Percentiles rank a stretch among this genome's conserved stretches.
Conservation (phyloP, 2,329 filamentous ascomycete genomes). For the Gliomastix tumulicola region DNA sequence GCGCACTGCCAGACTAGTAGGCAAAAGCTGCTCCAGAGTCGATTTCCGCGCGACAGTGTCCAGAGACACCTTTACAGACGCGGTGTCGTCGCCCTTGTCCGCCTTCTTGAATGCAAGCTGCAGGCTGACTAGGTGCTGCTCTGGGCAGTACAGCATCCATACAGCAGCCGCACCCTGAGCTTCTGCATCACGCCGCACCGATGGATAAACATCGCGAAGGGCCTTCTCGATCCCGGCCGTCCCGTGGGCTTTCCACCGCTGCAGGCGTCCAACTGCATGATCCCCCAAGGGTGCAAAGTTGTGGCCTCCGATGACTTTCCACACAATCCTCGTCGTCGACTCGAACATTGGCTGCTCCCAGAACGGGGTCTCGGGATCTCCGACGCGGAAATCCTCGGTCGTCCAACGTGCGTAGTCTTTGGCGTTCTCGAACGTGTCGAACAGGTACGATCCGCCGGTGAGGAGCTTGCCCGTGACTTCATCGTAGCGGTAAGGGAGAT, state of each 20-base stretch:
- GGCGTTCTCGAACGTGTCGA: conserved; percentile 8
- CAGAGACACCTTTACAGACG: background rate
- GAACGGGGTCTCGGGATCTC: conserved; percentile 5
- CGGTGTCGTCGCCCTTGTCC: too few species aligned
- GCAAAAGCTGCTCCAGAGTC: background rate
- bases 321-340: conserved; percentile 1
- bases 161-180: conserved; percentile 3
- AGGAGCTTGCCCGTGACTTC: conserved; percentile 6
- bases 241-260: conserved; percentile 2
- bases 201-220: conserved; percentile 1
- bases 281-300: conserved; percentile 5
- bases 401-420: conserved; percentile 7
- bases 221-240: conserved; percentile 2
- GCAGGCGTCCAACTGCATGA: conserved; percentile 6
- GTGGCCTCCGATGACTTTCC: conserved; percentile 7
- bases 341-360: conserved; percentile 5
- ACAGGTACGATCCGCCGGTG: conserved; percentile 7
- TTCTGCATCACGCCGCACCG: conserved; percentile 2
- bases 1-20: too few species aligned
- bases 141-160: conserved; percentile 6
- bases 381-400: conserved; percentile 5
- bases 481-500: conserved; percentile 7
- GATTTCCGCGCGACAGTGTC: background rate
- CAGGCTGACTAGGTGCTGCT: background rate
- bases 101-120: conserved; percentile 5